A percentile compares a stretch with the other conserved stretches of the same genome.
These are phyloP conservation scores for Penicillium flavigenum DNA, from an alignment of 495 filamentous ascomycete species.

Conservation along the genomic window DNA sequence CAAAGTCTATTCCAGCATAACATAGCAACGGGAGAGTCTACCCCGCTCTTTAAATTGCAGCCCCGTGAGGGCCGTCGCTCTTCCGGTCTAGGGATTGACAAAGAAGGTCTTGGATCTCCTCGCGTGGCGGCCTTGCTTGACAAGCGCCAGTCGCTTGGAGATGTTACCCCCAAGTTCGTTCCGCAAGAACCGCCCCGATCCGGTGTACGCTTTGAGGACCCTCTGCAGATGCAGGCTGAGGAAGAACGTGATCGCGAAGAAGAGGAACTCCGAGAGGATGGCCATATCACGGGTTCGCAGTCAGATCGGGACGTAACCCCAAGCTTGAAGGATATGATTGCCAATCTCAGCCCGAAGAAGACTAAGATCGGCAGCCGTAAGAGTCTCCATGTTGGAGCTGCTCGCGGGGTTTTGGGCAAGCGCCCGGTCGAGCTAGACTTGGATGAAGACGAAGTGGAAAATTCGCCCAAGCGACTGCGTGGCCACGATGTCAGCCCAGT, in stretches of 20 bases:
- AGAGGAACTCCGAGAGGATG: slow-evolving; percentile 62
- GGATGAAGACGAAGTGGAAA: slow-evolving; percentile 62
- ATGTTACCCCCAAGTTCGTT: slow-evolving; percentile 61
- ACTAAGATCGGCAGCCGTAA: slow-evolving; percentile 65
- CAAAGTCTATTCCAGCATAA: slow-evolving; percentile 59
- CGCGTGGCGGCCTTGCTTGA: slow-evolving; percentile 71
- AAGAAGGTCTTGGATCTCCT: slow-evolving; percentile 75
- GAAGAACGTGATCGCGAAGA: slow-evolving; percentile 65
- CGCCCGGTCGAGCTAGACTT: slow-evolving; percentile 68
- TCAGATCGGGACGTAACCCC: slow-evolving; percentile 59
- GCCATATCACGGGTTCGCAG: slow-evolving; percentile 50
- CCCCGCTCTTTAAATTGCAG: slow-evolving; percentile 63
- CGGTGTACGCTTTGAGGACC: slow-evolving; percentile 65
- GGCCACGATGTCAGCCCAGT: slow-evolving; percentile 73
- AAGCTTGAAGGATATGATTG: slow-evolving; percentile 73
- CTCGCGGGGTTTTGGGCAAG: slow-evolving; percentile 72
- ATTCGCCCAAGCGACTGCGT: slow-evolving; percentile 67
- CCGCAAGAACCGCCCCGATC: slow-evolving; percentile 46
- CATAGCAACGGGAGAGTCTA: slow-evolving; percentile 54
- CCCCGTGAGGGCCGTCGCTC: slow-evolving; percentile 62
- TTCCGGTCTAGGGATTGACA: slow-evolving; percentile 74
- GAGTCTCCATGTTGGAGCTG: slow-evolving; percentile 73
- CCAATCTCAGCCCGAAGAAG: slow-evolving; percentile 75
- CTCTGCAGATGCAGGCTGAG: slow-evolving; percentile 64
- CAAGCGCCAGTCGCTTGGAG: slow-evolving; percentile 67